These are phyloP conservation scores for Plasmodium vivax DNA, from an alignment of 169 alveolate species.

Conservation along the genomic window DNA sequence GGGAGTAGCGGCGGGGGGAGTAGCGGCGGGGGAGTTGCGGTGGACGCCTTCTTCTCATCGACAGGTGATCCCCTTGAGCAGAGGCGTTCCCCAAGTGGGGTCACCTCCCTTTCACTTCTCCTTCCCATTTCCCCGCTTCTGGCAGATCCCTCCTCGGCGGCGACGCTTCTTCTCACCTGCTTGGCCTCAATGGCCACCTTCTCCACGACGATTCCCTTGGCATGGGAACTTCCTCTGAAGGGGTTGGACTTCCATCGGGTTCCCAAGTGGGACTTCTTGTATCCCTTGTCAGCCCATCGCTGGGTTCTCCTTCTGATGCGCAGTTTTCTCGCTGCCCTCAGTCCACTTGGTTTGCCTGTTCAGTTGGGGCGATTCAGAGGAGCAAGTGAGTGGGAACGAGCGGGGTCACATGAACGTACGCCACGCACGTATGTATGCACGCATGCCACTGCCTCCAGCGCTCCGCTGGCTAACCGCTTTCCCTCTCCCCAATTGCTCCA, in stretches of 20 bases:
- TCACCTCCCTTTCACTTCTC: too few relatives aligned
- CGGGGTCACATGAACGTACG: neutral
- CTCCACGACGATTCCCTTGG: constrained; percentile 99
- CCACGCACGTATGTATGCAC: neutral
- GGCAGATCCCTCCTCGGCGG: neutral
- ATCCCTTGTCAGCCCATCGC: constrained; percentile 99
- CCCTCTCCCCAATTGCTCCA: neutral
- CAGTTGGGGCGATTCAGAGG: neutral
- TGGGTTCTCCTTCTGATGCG: constrained; percentile 95
- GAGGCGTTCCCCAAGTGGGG: neutral
- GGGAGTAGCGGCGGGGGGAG: too few relatives aligned
- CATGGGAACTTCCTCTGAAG: constrained; percentile 98
- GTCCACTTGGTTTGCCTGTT: constrained; percentile 98
- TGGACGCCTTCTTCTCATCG: neutral
- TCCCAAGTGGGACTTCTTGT: constrained; percentile 96
- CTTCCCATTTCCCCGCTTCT: neutral
- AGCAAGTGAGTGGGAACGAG: neutral
- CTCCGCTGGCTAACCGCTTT: neutral
- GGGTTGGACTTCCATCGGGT: constrained; percentile 98
- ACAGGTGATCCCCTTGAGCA: neutral
- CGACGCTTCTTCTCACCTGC: constrained; percentile 86
- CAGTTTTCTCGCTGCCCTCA: constrained; percentile 98
- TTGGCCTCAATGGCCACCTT: constrained; percentile 99
- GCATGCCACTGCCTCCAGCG: neutral
- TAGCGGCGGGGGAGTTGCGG: neutral